A percentile compares a stretch with the other conserved stretches of the same genome.
Conservation (phyloP, 2,329 filamentous ascomycete species). For the Colletotrichum sp. region DNA sequence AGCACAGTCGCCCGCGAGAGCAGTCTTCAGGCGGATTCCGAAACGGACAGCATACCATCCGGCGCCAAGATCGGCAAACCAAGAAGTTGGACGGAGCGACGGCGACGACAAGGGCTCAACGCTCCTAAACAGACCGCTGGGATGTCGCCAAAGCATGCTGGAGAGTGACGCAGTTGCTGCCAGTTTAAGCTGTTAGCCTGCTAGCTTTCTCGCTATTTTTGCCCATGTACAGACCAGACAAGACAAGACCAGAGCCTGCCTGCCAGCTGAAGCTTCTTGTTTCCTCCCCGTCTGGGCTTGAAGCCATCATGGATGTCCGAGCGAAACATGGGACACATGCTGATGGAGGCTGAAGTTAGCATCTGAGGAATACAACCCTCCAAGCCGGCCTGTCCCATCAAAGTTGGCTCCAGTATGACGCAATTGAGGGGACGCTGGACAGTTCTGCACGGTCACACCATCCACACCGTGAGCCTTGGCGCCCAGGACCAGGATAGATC, state of each 20-base stretch:
- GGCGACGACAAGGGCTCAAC: conserved; percentile 8
- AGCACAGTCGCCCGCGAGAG: background rate
- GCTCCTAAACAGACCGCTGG: background rate
- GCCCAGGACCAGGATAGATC: conserved; percentile 19
- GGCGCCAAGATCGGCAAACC: conserved; percentile 16
- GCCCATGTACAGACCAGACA: background rate
- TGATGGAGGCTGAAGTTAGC: conserved; percentile 11
- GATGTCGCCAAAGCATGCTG: background rate
- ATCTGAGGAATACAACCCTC: background rate
- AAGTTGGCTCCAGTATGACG: conserved; percentile 11
- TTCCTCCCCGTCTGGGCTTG: background rate
- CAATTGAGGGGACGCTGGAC: conserved; percentile 18
- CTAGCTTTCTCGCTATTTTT: background rate
- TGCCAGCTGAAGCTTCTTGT: background rate
- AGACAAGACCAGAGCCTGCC: background rate
- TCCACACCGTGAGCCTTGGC: conserved; percentile 15
- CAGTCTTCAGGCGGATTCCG: background rate
- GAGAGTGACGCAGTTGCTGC: background rate
- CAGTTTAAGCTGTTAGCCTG: background rate
- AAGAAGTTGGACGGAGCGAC: conserved; percentile 15
- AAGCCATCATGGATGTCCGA: conserved; percentile 13
- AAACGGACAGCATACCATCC: conserved; percentile 11
- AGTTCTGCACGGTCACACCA: conserved; percentile 16
- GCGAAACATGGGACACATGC: conserved; percentile 8
- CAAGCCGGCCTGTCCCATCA: conserved; percentile 2